Evolutionary conservation across 169 alveolate species (phyloP).

Genomic region (Plasmodium falciparum): DNA sequence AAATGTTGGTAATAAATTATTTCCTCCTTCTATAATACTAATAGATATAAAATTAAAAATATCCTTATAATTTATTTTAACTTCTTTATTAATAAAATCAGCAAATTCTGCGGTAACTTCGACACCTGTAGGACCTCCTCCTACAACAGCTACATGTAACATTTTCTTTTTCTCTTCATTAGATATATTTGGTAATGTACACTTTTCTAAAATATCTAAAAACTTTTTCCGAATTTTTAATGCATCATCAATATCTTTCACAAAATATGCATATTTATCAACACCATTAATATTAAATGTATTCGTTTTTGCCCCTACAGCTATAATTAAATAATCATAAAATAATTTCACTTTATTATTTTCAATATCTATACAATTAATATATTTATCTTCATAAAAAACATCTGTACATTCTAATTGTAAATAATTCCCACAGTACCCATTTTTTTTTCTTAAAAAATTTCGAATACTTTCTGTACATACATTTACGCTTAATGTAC

Average conservation of each 20-base stretch:
- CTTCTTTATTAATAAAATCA: slow-evolving; percentile 75
- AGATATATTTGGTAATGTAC: slow-evolving; percentile 63
- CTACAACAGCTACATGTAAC: slow-evolving; percentile 83
- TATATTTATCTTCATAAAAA: slow-evolving; percentile 13
- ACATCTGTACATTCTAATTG: slow-evolving; percentile 78
- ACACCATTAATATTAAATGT: slow-evolving; percentile 85
- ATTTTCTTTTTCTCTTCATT: slow-evolving; percentile 71
- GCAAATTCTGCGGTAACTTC: slow-evolving; percentile 86
- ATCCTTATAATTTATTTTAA: slow-evolving; percentile 40
- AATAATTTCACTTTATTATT: slow-evolving; percentile 46
- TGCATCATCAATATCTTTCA: slow-evolving; percentile 85
- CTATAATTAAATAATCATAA: slow-evolving; percentile 82
- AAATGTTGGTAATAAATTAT: slow-evolving; percentile 81
- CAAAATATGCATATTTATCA: slow-evolving; percentile 82
- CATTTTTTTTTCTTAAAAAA: slow-evolving; percentile 62
- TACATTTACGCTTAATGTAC: slow-evolving; percentile 74
- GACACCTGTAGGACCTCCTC: slow-evolving; percentile 89
- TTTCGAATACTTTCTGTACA: slow-evolving; percentile 79
- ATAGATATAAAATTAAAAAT: slow-evolving; percentile 79
- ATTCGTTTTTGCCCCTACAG: slow-evolving; percentile 85
- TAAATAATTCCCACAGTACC: slow-evolving; percentile 29
- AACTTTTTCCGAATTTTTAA: slow-evolving; percentile 75
- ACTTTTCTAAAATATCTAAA: slow-evolving; percentile 75
- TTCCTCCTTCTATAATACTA: slow-evolving; percentile 84
- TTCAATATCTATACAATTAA: slow-evolving; percentile 33